Evolutionary conservation across 129 eudicot genomes (phyloP), one percentile per base, ranked within the genome.

Genomic region (Centrapalus pauciflorus): DNA sequence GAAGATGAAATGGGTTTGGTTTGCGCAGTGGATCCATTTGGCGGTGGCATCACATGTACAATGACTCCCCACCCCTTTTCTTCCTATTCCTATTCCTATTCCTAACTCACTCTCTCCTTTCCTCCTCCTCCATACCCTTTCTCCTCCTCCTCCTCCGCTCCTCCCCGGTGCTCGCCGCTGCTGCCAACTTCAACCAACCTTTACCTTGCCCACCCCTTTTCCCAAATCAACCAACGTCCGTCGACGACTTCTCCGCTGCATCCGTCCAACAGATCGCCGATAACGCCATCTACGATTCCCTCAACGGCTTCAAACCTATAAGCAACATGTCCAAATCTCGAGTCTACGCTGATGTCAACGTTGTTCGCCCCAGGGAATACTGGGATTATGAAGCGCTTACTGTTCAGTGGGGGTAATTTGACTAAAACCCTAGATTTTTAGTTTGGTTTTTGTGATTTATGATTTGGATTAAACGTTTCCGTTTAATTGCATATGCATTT

Each of bases 371-470:
- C 3, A 77, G 95, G 56, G 98, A 92, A 56, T 92, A 92, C 30
- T 92, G 96, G 96, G 98, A 92, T 78, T 92, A 92, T 75, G 98
- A 92, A 69, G 83, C 93, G 29, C 96, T 92, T 52, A 74, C 85
- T 61, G 96, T 92, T 64, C 98, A 92, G 81, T 92, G 98, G 98
- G 98, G 98, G 98, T 92, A 84, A 48, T 27, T 25, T 11, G 24
- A 49, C 13, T 46, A 34, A n/a, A 68, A 34, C 80, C 77, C 78
- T 66, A 70, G 51, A 5, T 41, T 46, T 19, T 19, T 41, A 50
- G n/a, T 14, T 13, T 10, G 55, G 60, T 19, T 60, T 3, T 16
- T 68, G 9, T 52, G 29, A 17, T 17, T 73, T 50, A 28, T 24
- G 28, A n/a, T 50, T 67, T 8, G 46, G 12, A 25, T 50, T 27